A percentile compares a stretch with the other conserved stretches of the same genome.
Conservation (phyloP, 352 stramenopile genomes). For the Peronospora destructor region DNA sequence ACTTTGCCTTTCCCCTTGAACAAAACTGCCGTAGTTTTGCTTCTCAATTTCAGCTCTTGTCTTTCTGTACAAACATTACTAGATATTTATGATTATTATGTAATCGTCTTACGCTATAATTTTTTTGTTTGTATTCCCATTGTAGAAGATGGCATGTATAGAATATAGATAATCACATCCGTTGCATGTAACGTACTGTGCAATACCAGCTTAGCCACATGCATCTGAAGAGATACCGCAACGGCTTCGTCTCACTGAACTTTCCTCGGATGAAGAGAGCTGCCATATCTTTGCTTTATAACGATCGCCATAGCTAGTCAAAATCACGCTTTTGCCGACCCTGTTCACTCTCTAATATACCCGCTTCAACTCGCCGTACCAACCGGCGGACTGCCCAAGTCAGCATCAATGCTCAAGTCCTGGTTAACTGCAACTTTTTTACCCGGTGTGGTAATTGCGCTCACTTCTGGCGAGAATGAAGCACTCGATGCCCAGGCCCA, state of each 20-base stretch:
- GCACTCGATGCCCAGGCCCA: conserved; percentile 28
- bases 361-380: neutral
- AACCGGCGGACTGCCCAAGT: neutral
- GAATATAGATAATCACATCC: neutral
- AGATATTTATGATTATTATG: too few relatives aligned
- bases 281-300: neutral
- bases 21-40: too few relatives aligned
- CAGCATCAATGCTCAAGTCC: conserved; percentile 2
- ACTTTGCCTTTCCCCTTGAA: too few relatives aligned
- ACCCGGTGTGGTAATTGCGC: neutral
- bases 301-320: neutral
- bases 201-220: neutral
- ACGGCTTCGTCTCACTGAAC: neutral
- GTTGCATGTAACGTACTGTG: neutral
- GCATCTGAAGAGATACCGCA: neutral
- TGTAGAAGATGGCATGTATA: neutral
- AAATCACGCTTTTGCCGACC: neutral
- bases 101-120: too few relatives aligned
- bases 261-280: neutral
- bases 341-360: conserved; percentile 5
- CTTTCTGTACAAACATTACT: too few relatives aligned
- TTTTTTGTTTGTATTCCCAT: too few relatives aligned
- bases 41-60: too few relatives aligned
- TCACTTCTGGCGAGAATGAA: conserved; percentile 6
- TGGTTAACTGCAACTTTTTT: conserved; percentile 4